A percentile compares a stretch with the other conserved stretches of the same genome.
Evolutionary conservation across 805 yeast species (phyloP).

Genomic region (Saccharomyces mikatae): DNA sequence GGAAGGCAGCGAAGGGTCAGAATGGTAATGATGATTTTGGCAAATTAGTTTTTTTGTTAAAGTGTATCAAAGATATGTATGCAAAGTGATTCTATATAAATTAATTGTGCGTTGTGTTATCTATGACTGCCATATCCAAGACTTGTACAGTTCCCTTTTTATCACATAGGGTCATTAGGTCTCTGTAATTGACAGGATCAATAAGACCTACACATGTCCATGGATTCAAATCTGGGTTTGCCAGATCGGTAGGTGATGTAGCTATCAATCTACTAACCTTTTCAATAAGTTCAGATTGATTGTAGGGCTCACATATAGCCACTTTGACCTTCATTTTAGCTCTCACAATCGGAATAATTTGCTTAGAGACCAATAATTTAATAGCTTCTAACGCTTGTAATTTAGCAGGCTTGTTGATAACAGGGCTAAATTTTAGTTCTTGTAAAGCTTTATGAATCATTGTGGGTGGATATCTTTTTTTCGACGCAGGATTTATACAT

Average conservation of each 20-base stretch:
- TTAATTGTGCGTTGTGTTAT: slow-evolving; percentile 31
- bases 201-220: slow-evolving; percentile 62
- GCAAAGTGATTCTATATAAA: slow-evolving; percentile 1
- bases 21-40: slow-evolving; percentile 37
- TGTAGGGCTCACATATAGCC: slow-evolving; percentile 42
- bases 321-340: slow-evolving; percentile 86
- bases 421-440: slow-evolving; percentile 71
- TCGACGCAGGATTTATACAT: slow-evolving; percentile 83
- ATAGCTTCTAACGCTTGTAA: slow-evolving; percentile 89
- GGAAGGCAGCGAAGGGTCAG: slow-evolving; percentile 26
- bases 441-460: slow-evolving; percentile 83
- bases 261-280: slow-evolving; percentile 37
- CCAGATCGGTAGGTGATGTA: slow-evolving; percentile 36
- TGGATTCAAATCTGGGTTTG: slow-evolving; percentile 36
- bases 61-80: slow-evolving; percentile 26
- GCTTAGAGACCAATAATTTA: slow-evolving; percentile 62
- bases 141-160: slow-evolving; percentile 61
- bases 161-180: slow-evolving; percentile 52
- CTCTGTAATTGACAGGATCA: slow-evolving; percentile 79
- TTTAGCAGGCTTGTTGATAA: slow-evolving; percentile 68
- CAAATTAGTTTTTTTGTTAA: slow-evolving; percentile 38
- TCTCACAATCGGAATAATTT: slow-evolving; percentile 85
- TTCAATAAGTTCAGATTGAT: slow-evolving; percentile 32
- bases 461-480: slow-evolving; percentile 87
- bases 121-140: slow-evolving; percentile 80